phyloP scores from a whole-genome alignment of 495 filamentous ascomycete genomes.

The Penicillium paxilli region DNA sequence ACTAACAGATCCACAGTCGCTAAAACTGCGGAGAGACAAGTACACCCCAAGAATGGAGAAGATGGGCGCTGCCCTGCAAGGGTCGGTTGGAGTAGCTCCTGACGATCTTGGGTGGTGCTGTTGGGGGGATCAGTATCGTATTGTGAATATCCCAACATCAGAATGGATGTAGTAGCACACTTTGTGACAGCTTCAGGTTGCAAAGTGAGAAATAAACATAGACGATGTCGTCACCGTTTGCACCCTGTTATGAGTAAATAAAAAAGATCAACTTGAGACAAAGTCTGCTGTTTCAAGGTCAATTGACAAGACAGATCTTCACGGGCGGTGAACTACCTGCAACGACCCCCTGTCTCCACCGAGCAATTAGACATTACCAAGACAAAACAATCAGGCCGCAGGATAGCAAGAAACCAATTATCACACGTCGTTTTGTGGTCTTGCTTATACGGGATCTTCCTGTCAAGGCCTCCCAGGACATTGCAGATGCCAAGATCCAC shows the following conservation, averaged over 20 bases:
- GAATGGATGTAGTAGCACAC: too few species aligned
- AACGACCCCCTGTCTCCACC: constrained; percentile 2
- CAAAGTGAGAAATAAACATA: too few species aligned
- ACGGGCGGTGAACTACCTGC: background rate
- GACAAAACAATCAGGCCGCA: background rate
- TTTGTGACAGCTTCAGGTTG: too few species aligned
- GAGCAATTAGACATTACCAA: background rate
- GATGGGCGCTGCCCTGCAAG: background rate
- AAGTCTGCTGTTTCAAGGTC: background rate
- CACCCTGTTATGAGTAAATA: background rate
- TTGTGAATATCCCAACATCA: too few species aligned
- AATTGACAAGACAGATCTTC: background rate
- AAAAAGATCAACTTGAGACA: background rate
- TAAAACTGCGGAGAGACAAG: background rate
- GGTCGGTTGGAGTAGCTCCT: background rate
- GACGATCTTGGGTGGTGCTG: too few species aligned
- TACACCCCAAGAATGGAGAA: constrained; percentile 3
- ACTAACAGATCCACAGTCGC: background rate
- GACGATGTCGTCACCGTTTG: background rate
- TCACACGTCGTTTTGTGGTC: background rate
- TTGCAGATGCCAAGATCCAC: constrained; percentile 6
- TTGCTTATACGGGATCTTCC: background rate
- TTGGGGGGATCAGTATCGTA: too few species aligned
- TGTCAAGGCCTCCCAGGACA: background rate
- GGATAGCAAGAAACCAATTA: background rate